Percentiles rank a stretch among this genome's conserved stretches.
These are phyloP conservation scores for Sanghuangporus sanghuang DNA, from an alignment of 1,284 basidiomycete species.

Conservation along the genomic window DNA sequence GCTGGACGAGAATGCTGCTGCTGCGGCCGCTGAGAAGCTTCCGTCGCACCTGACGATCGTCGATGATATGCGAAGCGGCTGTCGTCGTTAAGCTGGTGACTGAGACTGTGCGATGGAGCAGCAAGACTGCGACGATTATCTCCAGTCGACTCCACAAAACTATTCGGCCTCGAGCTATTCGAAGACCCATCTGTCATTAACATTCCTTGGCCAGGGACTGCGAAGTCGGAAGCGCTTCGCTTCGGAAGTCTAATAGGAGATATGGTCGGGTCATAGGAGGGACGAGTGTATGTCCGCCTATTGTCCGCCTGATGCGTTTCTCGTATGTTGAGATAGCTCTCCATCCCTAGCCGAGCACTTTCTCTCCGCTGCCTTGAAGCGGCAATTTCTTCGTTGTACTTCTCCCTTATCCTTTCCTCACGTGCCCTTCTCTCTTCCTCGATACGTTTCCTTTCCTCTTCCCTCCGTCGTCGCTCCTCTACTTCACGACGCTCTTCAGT, in stretches of 20 bases:
- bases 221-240: conserved; percentile 1
- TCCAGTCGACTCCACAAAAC: neutral
- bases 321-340: conserved; percentile 22
- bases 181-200: neutral
- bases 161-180: neutral
- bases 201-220: neutral
- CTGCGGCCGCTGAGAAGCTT: neutral
- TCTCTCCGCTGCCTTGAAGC: conserved; percentile 60
- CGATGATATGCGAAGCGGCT: neutral
- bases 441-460: conserved; percentile 47
- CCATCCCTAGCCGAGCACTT: conserved; percentile 42
- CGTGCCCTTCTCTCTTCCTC: conserved; percentile 32
- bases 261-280: conserved; percentile 30
- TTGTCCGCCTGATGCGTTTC: conserved; percentile 15
- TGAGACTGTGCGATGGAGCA: neutral
- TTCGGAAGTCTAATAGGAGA: conserved; percentile 15
- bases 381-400: conserved; percentile 54
- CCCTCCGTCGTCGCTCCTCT: conserved; percentile 49
- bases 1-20: neutral
- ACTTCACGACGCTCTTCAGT: conserved; percentile 44
- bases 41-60: neutral
- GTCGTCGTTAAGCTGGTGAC: neutral
- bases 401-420: conserved; percentile 45
- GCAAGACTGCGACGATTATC: conserved; percentile 4
- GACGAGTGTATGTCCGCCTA: conserved; percentile 31